Base-by-base conservation (phyloP, 1,284 basidiomycete genomes). In the Macrocybe sp. region DNA sequence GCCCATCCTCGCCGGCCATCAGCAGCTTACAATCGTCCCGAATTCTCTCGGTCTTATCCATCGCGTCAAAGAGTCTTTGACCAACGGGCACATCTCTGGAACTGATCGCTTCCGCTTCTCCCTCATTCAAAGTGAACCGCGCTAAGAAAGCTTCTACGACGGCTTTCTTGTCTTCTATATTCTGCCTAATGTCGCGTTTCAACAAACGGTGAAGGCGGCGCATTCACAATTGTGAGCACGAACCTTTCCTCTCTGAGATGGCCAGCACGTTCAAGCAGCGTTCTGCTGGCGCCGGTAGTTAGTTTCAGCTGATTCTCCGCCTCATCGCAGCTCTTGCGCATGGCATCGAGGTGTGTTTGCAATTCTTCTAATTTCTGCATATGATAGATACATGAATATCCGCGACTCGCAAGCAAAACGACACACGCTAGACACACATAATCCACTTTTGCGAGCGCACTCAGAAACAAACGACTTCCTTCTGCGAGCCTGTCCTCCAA, bases 41-140 rank as follows among this genome's bases (percentile, higher is more conserved):
- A 51, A 98, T 96, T 41, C 69, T 70, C 55, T 90, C 84, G 0
- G 92, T 85, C 60, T 89, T 89, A 66, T 93, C 89, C 81, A 98
- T 91, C 0, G 89, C 87, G 1, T 75, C 69, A 62, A 97, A 97
- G 56, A 98, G 85, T 0, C 73, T 71, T 5, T 73, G 63, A 0
- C 85, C 83, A 9, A 96, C 76, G 1, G 84, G 79, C 1, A 93
- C 76, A 37, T 96, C 87, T 29, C 91, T 74, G 2, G 88, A 89
- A 0, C 80, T 81, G 40, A 99, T 74, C 0, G 85, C 79, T 35
- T 84, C 79, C 1, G 79, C 69, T 59, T 97, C 93, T 7, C 76
- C 72, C 2, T 86, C 76, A 1, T 71, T 79, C 6, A 98, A 79
- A 0, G 92, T 96, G 66, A 98, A 97, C 1, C 87, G 83, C 0